Evolutionary conservation across 2,329 filamentous ascomycete species (phyloP).

Genomic region (Fusarium stilboides): DNA sequence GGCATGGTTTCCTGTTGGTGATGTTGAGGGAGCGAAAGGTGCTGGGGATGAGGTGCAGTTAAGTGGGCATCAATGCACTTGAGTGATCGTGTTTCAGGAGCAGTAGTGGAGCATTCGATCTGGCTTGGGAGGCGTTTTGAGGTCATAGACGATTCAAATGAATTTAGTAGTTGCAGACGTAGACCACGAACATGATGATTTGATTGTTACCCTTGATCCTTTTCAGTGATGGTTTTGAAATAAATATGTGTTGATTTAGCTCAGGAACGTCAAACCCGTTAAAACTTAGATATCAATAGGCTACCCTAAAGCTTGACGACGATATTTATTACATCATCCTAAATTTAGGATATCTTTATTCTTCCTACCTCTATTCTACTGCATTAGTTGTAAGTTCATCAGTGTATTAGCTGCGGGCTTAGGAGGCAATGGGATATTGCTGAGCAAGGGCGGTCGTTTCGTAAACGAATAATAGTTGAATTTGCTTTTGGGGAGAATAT

Average conservation of each 20-base stretch:
- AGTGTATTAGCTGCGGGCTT: too few species aligned
- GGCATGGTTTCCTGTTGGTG: constrained; percentile 20
- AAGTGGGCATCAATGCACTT: constrained; percentile 36
- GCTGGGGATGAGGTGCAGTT: constrained; percentile 27
- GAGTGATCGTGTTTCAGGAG: constrained; percentile 44
- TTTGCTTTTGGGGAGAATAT: background rate
- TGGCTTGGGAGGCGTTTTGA: constrained; percentile 57
- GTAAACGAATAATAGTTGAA: background rate
- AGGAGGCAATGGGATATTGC: background rate
- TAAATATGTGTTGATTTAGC: background rate
- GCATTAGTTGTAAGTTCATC: too few species aligned
- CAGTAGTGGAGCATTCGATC: constrained; percentile 52
- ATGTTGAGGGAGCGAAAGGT: constrained; percentile 27
- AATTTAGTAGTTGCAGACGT: constrained; percentile 54
- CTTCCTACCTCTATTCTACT: too few species aligned
- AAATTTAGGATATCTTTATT: too few species aligned
- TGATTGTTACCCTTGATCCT: constrained; percentile 34
- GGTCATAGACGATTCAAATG: constrained; percentile 59
- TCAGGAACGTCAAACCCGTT: too few species aligned
- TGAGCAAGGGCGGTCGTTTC: background rate
- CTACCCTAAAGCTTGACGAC: too few species aligned
- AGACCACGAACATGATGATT: constrained; percentile 54
- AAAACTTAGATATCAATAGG: too few species aligned
- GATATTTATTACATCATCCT: too few species aligned
- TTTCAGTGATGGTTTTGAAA: background rate